A percentile compares a stretch with the other conserved stretches of the same genome.
Evolutionary conservation across 2,329 filamentous ascomycete genomes (phyloP).

Genomic region (Paramyrothecium roridum): DNA sequence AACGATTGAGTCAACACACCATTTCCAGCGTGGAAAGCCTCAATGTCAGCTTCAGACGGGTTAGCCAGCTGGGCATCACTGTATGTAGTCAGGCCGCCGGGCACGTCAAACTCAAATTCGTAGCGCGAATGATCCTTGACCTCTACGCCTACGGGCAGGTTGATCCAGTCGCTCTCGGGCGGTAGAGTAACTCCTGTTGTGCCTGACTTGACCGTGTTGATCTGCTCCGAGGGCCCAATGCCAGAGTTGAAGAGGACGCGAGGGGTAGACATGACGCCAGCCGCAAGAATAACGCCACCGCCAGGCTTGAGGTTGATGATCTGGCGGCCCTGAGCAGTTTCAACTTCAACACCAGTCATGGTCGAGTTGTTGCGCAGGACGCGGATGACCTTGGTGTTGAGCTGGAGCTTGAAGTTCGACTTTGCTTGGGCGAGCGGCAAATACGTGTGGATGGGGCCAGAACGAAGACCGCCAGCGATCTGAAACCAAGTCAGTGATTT

Average conservation of each 20-base stretch:
- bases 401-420: constrained; percentile 63
- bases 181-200: constrained; percentile 48
- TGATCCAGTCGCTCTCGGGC: constrained; percentile 47
- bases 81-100: constrained; percentile 23
- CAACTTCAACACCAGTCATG: constrained; percentile 63
- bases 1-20: constrained; percentile 63
- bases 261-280: constrained; percentile 64
- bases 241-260: constrained; percentile 59
- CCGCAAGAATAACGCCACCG: constrained; percentile 64
- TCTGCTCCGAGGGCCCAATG: constrained; percentile 61
- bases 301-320: constrained; percentile 56
- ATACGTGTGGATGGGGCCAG: constrained; percentile 69
- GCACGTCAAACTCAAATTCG: neutral
- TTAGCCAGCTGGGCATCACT: constrained; percentile 44
- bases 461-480: constrained; percentile 59
- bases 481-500: constrained; percentile 59
- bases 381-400: constrained; percentile 60
- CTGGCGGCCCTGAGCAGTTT: constrained; percentile 50
- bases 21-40: constrained; percentile 55
- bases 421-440: constrained; percentile 57
- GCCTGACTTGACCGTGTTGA: constrained; percentile 44
- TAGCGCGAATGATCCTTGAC: constrained; percentile 51
- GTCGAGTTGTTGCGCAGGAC: constrained; percentile 59
- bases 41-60: constrained; percentile 51
- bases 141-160: constrained; percentile 54